Percentiles rank a stretch among this genome's conserved stretches.
Evolutionary conservation across 352 stramenopile genomes (phyloP).

Genomic region (Pythium oligandrum): DNA sequence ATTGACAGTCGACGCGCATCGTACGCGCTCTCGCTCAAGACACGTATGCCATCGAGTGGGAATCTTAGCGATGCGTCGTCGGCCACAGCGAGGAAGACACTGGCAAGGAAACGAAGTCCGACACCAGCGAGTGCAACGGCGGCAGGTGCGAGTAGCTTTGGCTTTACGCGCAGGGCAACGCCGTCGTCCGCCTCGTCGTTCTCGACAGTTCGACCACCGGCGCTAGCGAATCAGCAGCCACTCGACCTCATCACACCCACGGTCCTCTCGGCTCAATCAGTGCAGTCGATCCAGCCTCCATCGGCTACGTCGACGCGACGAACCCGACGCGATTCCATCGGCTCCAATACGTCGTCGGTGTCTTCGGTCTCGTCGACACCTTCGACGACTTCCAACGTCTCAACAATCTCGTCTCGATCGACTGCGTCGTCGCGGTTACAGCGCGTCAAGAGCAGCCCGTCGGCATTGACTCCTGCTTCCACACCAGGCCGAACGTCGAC

Average conservation of each 20-base stretch:
- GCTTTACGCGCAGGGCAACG: too few relatives aligned
- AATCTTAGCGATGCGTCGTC: slow-evolving; percentile 21
- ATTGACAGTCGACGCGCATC: slow-evolving; percentile 22
- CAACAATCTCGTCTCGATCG: not conserved
- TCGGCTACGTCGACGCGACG: slow-evolving; percentile 8
- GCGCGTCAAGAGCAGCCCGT: not conserved
- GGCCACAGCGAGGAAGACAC: too few relatives aligned
- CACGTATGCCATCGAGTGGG: slow-evolving; percentile 21
- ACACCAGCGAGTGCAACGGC: too few relatives aligned
- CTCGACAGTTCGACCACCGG: too few relatives aligned
- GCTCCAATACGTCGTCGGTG: slow-evolving; percentile 15
- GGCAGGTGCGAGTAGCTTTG: too few relatives aligned
- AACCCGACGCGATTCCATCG: slow-evolving; percentile 17
- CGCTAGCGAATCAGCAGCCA: not conserved
- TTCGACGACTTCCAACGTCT: slow-evolving; percentile 15
- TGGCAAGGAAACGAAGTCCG: too few relatives aligned
- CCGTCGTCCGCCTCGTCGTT: too few relatives aligned
- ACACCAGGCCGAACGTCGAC: not conserved
- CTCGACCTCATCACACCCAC: not conserved
- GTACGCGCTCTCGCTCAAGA: slow-evolving; percentile 29
- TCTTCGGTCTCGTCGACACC: slow-evolving; percentile 20
- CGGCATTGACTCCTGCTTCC: not conserved
- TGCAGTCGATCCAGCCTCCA: not conserved
- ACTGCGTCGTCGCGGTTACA: slow-evolving; percentile 1
- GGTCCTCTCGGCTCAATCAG: too few relatives aligned